Evolutionary conservation across 257 asterid species (phyloP), one percentile per base, ranked within the genome.

Genomic region (Henckelia pumila): DNA sequence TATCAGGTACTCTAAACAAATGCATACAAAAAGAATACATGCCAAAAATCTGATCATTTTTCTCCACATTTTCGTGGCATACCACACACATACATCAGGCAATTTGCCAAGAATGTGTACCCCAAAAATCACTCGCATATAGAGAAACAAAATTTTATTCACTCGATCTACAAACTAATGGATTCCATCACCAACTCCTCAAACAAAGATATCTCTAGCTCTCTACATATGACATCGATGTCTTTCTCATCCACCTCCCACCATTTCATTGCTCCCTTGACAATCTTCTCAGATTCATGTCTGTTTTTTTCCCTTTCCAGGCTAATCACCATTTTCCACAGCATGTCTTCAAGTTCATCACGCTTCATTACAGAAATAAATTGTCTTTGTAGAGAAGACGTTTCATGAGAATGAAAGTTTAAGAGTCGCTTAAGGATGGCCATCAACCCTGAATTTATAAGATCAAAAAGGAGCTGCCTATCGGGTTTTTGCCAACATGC

Each of bases 401-500:
- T 72, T 66, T 68, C 73, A 63, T 64, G 62, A 0, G 52, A 24
- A 40, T 30, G 71, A 50, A 73, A 67, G 71, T 66, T 64, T 62
- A 69, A 32, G 62, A 56, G 65, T 2, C 74, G 81, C 68, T 50
- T 53, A 26, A 75, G 63, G 63, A 86, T 86, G 49, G 69, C 72
- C 73, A 59, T 32, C 72, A 88, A 69, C 26, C 85, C 85, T 26
- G 79, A 73, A 69, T 83, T 91, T 66, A 88, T 81, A 55, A 74
- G 78, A 77, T 91, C 91, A 70, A 91, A 91, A 57, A 85, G 73
- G 72, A 85, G 91, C 72, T 44, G 78, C 75, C 96, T 85, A 57
- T 83, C 91, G 6, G 79, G 76, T 71, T 76, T 83, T 14, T 32
- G 66, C 93, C 95, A 91, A 73, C 85, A 82, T 49, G 80, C 73